These are phyloP conservation scores for Lasiodiplodia sp. DNA, from an alignment of 2,329 filamentous ascomycete genomes.

Conservation along the genomic window DNA sequence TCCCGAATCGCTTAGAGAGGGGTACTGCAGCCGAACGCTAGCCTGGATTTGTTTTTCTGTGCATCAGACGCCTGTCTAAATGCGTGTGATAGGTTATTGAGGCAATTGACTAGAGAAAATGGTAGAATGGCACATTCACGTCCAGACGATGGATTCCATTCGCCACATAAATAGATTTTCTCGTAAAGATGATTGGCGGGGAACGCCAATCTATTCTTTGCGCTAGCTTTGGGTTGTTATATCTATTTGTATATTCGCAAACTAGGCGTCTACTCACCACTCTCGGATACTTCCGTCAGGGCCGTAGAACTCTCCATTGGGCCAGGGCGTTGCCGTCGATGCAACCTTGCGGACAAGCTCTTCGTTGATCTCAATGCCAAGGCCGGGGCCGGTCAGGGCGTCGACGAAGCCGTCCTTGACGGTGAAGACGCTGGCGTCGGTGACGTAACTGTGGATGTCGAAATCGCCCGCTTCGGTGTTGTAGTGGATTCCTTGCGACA, in stretches of 20 bases:
- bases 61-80: no score
- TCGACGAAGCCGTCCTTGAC: conserved; percentile 72
- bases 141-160: no score
- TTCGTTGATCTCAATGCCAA: conserved; percentile 76
- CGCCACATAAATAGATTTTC: neutral
- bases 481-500: conserved; percentile 82
- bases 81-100: no score
- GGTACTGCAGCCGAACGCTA: neutral
- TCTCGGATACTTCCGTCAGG: conserved; percentile 72
- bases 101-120: no score
- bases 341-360: conserved; percentile 68
- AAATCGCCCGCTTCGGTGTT: conserved; percentile 56
- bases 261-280: conserved; percentile 58
- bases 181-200: neutral
- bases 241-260: neutral
- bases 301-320: conserved; percentile 70
- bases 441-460: conserved; percentile 66
- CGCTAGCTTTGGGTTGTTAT: neutral
- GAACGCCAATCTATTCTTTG: neutral
- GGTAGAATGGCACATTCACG: no score
- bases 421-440: conserved; percentile 69
- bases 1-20: neutral
- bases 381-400: conserved; percentile 64
- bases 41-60: no score
- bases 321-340: conserved; percentile 69